Conservation (phyloP, 306 rosid species). For the Rosa chinensis region DNA sequence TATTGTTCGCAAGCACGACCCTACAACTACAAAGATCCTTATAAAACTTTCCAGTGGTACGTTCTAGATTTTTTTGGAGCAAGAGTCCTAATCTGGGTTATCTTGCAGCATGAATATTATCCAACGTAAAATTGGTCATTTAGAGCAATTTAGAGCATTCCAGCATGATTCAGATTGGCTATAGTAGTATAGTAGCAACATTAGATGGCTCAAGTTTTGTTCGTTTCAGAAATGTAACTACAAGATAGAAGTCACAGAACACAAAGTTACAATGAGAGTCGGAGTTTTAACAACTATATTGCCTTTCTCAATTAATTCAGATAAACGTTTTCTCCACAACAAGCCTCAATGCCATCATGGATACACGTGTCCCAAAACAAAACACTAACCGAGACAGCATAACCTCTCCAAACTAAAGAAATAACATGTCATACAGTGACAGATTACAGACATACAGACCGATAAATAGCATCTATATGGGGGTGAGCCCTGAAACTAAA, state of each 20-base stretch:
- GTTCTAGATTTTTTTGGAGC: neutral
- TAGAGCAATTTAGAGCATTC: neutral
- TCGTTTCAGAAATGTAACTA: neutral
- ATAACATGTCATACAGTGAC: constrained; percentile 1
- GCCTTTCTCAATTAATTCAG: neutral
- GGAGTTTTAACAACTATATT: neutral
- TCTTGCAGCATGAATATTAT: neutral
- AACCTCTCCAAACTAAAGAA: neutral
- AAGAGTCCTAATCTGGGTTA: neutral
- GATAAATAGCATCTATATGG: neutral
- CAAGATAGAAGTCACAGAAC: neutral
- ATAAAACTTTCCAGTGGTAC: neutral
- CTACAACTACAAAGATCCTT: neutral
- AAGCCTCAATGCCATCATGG: neutral
- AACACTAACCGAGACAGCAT: neutral
- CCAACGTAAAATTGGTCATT: neutral
- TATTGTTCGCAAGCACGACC: neutral
- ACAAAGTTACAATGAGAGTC: neutral
- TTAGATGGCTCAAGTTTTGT: neutral
- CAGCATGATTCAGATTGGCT: neutral
- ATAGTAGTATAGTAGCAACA: neutral
- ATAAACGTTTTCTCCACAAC: neutral
- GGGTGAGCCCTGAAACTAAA: constrained; percentile 1
- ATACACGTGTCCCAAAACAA: neutral
- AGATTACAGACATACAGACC: constrained; percentile 1